Percentiles rank a stretch among this genome's conserved stretches.
These are phyloP conservation scores for Nakazawaea populi DNA, from an alignment of 805 yeast species.

Conservation along the genomic window DNA sequence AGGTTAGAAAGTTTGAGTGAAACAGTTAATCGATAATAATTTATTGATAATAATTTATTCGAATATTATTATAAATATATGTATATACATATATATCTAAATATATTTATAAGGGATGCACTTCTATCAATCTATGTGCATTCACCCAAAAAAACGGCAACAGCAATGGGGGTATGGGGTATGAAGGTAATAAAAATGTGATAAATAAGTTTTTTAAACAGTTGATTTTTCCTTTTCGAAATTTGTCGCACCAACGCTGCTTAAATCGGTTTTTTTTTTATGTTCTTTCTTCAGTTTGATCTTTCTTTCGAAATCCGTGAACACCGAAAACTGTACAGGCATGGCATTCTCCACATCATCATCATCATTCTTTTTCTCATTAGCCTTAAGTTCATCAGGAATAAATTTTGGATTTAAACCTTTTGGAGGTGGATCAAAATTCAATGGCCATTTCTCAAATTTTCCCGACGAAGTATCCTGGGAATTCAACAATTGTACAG, in stretches of 20 bases:
- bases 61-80: background rate
- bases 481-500: conserved; percentile 35
- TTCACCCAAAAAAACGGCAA: background rate
- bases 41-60: background rate
- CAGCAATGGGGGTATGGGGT: background rate
- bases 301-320: conserved; percentile 75
- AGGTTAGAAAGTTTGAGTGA: background rate
- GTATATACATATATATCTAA: background rate
- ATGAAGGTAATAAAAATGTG: background rate
- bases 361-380: conserved; percentile 13
- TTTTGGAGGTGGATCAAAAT: conserved; percentile 52
- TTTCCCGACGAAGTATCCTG: conserved; percentile 33
- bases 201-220: background rate
- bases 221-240: background rate
- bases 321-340: conserved; percentile 72
- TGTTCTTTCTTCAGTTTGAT: conserved; percentile 34
- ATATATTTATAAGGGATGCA: background rate
- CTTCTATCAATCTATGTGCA: background rate
- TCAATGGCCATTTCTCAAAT: conserved; percentile 55
- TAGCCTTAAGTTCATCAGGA: conserved; percentile 29
- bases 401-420: conserved; percentile 34
- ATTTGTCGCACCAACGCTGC: background rate
- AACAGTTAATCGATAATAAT: background rate
- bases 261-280: background rate
- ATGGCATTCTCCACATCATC: conserved; percentile 48